Evolutionary conservation across 352 stramenopile species (phyloP).

Genomic region (Phytophthora cryptogea): DNA sequence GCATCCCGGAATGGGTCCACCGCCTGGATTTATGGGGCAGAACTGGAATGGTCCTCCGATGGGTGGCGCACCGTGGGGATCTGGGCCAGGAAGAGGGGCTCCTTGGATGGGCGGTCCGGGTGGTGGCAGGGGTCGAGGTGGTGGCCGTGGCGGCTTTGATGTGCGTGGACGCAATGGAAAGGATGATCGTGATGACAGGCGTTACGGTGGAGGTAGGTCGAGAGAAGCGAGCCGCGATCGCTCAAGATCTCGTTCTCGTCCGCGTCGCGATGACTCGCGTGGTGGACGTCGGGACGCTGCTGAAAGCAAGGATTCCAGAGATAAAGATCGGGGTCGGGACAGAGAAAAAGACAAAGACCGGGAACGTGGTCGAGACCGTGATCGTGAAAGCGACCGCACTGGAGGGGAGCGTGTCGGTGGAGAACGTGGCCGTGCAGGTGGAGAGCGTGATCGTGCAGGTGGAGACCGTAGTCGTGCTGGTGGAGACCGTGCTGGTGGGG

Average conservation of each 20-base stretch:
- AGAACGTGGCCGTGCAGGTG: constrained; percentile 1
- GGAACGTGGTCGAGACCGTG: constrained; percentile 15
- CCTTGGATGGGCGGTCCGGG: constrained; percentile 59
- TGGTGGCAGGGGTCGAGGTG: constrained; percentile 41
- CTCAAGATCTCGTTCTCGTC: constrained; percentile 56
- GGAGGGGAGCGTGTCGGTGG: too few species aligned
- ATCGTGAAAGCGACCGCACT: too few species aligned
- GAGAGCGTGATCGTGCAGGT: constrained; percentile 5
- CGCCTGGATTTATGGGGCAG: constrained; percentile 44
- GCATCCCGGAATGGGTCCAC: constrained; percentile 74
- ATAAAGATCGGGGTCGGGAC: constrained; percentile 28
- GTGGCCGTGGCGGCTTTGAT: constrained; percentile 45
- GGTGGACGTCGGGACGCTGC: constrained; percentile 28
- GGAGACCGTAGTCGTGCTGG: neutral
- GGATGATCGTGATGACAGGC: constrained; percentile 38
- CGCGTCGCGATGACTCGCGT: constrained; percentile 32
- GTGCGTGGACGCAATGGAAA: constrained; percentile 47
- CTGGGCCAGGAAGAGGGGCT: constrained; percentile 42
- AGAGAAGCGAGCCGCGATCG: constrained; percentile 62
- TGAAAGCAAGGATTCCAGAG: constrained; percentile 20
- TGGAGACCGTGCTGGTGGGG: neutral
- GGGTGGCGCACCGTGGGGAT: constrained; percentile 45
- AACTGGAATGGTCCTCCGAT: constrained; percentile 56
- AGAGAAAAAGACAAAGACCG: constrained; percentile 27
- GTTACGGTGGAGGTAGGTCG: constrained; percentile 23